A percentile compares a stretch with the other conserved stretches of the same genome.
Evolutionary conservation across 257 asterid genomes (phyloP).

Genomic region (Eucommia ulmoides): DNA sequence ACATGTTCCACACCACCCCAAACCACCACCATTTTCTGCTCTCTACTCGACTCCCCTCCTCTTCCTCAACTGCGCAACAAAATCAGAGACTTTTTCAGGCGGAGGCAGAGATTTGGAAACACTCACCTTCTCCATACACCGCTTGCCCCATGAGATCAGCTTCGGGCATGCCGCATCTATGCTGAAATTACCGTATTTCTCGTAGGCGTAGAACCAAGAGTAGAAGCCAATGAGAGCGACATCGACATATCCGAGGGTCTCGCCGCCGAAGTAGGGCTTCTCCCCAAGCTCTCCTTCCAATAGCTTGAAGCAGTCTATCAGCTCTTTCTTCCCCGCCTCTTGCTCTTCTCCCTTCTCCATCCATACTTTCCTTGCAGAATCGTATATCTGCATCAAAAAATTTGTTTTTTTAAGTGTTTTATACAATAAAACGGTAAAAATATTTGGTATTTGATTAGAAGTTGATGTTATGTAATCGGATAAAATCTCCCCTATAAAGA

Average conservation of each 20-base stretch:
- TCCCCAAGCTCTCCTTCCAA: slow-evolving; percentile 39
- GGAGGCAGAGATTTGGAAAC: slow-evolving; percentile 37
- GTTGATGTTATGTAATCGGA: no score
- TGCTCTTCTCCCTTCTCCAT: slow-evolving; percentile 30
- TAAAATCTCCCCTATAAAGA: no score
- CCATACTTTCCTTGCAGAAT: slow-evolving; percentile 31
- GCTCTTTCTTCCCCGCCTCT: slow-evolving; percentile 39
- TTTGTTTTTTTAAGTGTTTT: not conserved
- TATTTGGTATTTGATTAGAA: no score
- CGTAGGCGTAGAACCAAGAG: slow-evolving; percentile 45
- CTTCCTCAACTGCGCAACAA: not conserved
- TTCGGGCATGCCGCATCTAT: slow-evolving; percentile 34
- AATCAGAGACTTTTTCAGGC: slow-evolving; percentile 22
- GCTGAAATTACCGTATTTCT: slow-evolving; percentile 31
- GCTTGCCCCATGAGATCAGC: slow-evolving; percentile 41
- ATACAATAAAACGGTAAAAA: no score
- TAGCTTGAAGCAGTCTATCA: slow-evolving; percentile 28
- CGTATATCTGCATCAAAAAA: slow-evolving; percentile 12
- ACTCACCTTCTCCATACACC: slow-evolving; percentile 34
- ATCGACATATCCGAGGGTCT: slow-evolving; percentile 36
- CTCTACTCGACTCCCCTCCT: not conserved
- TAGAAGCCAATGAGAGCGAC: slow-evolving; percentile 30
- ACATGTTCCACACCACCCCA: no score
- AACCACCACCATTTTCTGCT: no score
- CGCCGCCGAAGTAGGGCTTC: slow-evolving; percentile 43